phyloP scores from a whole-genome alignment of 139 green algal genomes.

The Mesotaenium endlicherianum region DNA sequence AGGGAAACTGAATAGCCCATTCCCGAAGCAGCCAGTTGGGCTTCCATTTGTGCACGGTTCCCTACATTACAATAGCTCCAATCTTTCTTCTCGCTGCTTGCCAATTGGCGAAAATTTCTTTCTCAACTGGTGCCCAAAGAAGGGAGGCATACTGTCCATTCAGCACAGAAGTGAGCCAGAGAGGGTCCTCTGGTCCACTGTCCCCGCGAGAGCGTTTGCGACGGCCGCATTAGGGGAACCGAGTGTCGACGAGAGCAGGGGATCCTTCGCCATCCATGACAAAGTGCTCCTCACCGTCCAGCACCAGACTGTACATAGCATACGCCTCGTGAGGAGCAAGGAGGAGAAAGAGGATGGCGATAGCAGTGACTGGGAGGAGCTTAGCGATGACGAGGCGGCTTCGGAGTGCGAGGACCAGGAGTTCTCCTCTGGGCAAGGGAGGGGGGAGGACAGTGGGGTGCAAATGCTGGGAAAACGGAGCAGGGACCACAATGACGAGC shows the following conservation, averaged over 20 bases:
- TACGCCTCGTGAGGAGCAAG: too few relatives aligned
- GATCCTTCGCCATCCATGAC: conserved; percentile 40
- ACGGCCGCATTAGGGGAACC: conserved; percentile 1
- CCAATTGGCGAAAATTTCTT: neutral
- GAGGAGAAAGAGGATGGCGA: too few relatives aligned
- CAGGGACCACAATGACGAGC: too few relatives aligned
- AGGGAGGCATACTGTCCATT: neutral
- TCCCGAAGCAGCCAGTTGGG: neutral
- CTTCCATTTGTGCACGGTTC: neutral
- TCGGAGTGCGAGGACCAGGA: too few relatives aligned
- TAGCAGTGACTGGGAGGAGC: too few relatives aligned
- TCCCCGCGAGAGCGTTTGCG: conserved; percentile 12
- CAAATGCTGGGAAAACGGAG: too few relatives aligned
- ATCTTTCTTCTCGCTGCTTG: neutral
- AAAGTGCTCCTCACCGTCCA: neutral
- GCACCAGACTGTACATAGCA: conserved; percentile 42
- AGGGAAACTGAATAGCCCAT: conserved; percentile 4
- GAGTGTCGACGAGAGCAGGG: conserved; percentile 2
- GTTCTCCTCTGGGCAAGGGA: too few relatives aligned
- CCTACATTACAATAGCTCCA: neutral
- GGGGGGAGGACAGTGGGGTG: too few relatives aligned
- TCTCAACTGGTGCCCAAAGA: neutral
- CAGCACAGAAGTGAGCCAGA: conserved; percentile 25
- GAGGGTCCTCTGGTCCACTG: neutral
- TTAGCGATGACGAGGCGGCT: too few relatives aligned